Percentiles rank a stretch among this genome's conserved stretches.
These are phyloP conservation scores for Penicillium digitatum DNA, from an alignment of 2,329 filamentous ascomycete genomes.

Conservation along the genomic window DNA sequence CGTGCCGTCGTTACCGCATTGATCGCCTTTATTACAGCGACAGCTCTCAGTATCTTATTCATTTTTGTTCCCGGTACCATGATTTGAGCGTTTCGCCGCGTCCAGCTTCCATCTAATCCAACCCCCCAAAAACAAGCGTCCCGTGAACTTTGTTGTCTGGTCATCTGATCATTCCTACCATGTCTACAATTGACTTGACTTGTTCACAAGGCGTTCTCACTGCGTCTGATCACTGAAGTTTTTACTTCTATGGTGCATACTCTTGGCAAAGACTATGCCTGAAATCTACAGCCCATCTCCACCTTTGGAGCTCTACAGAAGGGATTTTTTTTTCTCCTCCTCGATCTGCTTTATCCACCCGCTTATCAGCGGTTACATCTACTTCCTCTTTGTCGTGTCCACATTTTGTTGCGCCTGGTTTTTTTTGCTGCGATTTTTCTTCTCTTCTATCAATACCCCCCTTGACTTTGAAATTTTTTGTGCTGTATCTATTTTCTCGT, in stretches of 20 bases:
- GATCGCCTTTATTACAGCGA: conserved; percentile 71
- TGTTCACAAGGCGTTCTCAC: conserved; percentile 3
- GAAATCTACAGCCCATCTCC: neutral
- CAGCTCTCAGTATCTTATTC: conserved; percentile 82
- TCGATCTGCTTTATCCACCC: conserved; percentile 5
- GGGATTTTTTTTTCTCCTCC: neutral
- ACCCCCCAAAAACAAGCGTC: neutral
- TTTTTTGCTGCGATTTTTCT: conserved; percentile 8
- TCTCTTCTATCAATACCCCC: conserved; percentile 36
- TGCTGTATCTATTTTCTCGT: conserved; percentile 30
- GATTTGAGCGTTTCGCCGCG: conserved; percentile 28
- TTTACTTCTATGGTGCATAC: conserved; percentile 20
- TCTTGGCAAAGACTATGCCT: conserved; percentile 1
- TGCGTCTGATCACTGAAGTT: conserved; percentile 12
- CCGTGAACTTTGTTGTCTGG: neutral
- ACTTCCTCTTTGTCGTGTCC: conserved; percentile 21
- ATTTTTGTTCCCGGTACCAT: conserved; percentile 83
- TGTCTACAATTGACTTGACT: conserved; percentile 1
- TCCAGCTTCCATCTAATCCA: neutral
- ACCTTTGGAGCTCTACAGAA: neutral
- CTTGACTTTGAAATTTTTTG: conserved; percentile 22
- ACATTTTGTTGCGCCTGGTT: conserved; percentile 23
- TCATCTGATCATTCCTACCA: neutral
- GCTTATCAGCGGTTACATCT: conserved; percentile 7
- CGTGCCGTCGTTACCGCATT: conserved; percentile 76